phyloP scores from a whole-genome alignment of 2,329 filamentous ascomycete genomes.

The Reticulascus tulasneorum region DNA sequence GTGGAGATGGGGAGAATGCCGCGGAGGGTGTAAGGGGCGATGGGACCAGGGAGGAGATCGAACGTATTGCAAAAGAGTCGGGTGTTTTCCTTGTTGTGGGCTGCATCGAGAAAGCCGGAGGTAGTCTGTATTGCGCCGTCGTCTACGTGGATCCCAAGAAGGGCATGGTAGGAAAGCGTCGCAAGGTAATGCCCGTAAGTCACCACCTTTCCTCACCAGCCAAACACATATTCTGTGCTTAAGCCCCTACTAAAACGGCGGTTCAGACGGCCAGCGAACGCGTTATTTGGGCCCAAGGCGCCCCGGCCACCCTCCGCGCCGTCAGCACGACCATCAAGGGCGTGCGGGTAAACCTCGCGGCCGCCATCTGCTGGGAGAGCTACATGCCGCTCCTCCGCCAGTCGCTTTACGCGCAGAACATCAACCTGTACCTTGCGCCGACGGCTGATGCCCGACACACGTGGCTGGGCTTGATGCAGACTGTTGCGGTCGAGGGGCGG shows the following conservation, averaged over 20 bases:
- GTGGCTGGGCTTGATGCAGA: conserved; percentile 80
- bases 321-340: conserved; percentile 77
- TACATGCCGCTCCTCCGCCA: conserved; percentile 90
- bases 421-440: conserved; percentile 87
- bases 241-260: conserved; percentile 1
- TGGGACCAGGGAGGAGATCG: conserved; percentile 74
- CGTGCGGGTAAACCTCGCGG: conserved; percentile 73
- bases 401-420: conserved; percentile 80
- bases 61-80: conserved; percentile 69
- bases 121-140: conserved; percentile 78
- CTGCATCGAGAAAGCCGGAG: conserved; percentile 73
- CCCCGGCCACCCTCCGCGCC: conserved; percentile 71
- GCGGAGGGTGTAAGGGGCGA: conserved; percentile 30
- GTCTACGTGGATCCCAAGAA: conserved; percentile 74
- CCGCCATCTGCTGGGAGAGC: conserved; percentile 95
- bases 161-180: conserved; percentile 76
- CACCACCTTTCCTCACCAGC: background rate
- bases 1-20: conserved; percentile 18
- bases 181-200: conserved; percentile 85
- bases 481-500: conserved; percentile 74
- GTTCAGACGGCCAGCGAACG: conserved; percentile 70
- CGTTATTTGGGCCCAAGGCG: conserved; percentile 85
- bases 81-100: conserved; percentile 81
- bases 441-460: conserved; percentile 82
- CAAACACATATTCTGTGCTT: background rate